These are phyloP conservation scores for Eutrema heterophyllum DNA, from an alignment of 345 rosid species.

Conservation along the genomic window DNA sequence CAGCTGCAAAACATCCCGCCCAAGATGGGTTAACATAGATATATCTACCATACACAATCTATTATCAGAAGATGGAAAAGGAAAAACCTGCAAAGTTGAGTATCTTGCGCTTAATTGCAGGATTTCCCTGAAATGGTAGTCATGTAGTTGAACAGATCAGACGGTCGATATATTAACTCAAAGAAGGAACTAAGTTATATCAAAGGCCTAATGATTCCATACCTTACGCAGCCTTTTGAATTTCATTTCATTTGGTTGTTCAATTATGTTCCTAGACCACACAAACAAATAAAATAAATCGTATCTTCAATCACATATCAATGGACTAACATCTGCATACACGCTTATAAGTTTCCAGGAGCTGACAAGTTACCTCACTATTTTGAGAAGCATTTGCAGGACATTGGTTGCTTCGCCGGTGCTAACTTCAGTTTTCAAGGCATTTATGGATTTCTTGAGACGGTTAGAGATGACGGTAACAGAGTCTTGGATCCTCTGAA, in stretches of 20 bases:
- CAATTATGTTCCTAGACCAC: slow-evolving; percentile 65
- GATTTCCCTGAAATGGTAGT: slow-evolving; percentile 63
- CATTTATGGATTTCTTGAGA: slow-evolving; percentile 59
- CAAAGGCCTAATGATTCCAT: not conserved
- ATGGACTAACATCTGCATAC: not conserved
- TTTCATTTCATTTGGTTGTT: slow-evolving; percentile 70
- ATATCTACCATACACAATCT: not conserved
- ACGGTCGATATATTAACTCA: not conserved
- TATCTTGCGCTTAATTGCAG: slow-evolving; percentile 57
- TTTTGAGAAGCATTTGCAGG: slow-evolving; percentile 62
- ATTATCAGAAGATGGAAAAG: not conserved
- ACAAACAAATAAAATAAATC: not conserved
- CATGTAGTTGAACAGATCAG: not conserved
- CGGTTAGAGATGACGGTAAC: slow-evolving; percentile 52
- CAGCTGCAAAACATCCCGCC: slow-evolving; percentile 44
- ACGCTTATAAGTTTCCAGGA: slow-evolving; percentile 12
- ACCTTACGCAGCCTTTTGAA: slow-evolving; percentile 84
- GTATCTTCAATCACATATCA: not conserved
- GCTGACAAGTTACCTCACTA: slow-evolving; percentile 43
- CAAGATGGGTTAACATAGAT: not conserved
- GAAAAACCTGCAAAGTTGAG: slow-evolving; percentile 50
- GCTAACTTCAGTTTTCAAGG: slow-evolving; percentile 50
- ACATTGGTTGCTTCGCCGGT: slow-evolving; percentile 41
- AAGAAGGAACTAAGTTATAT: not conserved
- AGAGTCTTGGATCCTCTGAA: slow-evolving; percentile 74